These are phyloP conservation scores for Lentinula sp. DNA, from an alignment of 768 basidiomycete genomes.

Conservation along the genomic window DNA sequence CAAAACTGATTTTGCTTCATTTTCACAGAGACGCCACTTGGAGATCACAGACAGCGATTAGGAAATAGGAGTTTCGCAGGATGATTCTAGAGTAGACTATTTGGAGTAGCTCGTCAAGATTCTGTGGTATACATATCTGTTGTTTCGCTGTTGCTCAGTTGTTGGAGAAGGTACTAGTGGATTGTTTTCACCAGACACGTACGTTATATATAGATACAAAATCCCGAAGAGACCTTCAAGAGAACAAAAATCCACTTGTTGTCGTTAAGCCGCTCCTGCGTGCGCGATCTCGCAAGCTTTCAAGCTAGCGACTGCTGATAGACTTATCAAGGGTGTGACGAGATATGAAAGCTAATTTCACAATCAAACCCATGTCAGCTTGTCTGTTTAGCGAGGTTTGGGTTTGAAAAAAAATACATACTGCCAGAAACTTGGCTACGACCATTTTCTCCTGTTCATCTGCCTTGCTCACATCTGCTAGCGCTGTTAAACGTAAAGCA, in stretches of 20 bases:
- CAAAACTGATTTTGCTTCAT: too few relatives aligned
- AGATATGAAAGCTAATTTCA: neutral
- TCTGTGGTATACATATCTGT: too few relatives aligned
- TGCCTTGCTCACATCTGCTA: neutral
- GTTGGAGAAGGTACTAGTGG: too few relatives aligned
- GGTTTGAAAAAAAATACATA: neutral
- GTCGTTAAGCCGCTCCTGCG: neutral
- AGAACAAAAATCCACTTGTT: neutral
- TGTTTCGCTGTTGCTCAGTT: too few relatives aligned
- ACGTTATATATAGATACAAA: neutral
- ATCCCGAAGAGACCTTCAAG: neutral
- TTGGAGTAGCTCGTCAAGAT: too few relatives aligned
- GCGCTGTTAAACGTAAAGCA: neutral
- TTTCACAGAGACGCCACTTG: too few relatives aligned
- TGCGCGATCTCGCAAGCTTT: neutral
- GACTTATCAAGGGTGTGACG: neutral
- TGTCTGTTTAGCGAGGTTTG: neutral
- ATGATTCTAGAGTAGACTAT: too few relatives aligned
- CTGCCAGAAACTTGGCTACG: slow-evolving; percentile 4
- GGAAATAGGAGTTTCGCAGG: too few relatives aligned
- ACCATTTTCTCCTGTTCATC: slow-evolving; percentile 1
- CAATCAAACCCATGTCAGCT: neutral
- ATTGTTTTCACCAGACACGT: too few relatives aligned
- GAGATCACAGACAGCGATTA: too few relatives aligned
- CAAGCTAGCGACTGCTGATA: neutral